Percentiles rank a stretch among this genome's conserved stretches.
Conservation (phyloP, 192 early-diverging fungal genomes). For the Geranomyces variabilis region DNA sequence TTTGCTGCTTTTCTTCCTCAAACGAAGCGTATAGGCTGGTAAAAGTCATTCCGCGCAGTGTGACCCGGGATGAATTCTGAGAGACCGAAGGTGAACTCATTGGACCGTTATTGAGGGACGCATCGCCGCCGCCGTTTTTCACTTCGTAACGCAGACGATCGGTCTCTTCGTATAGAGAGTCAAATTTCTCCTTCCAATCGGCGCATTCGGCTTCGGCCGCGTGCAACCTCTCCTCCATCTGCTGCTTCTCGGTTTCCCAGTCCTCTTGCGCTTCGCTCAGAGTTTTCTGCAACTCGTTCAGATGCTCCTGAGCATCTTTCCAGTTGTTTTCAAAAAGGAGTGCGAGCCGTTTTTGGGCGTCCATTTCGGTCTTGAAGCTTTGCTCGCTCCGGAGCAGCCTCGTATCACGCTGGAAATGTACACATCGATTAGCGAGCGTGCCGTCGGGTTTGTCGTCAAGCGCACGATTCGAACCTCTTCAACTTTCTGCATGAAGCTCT, state of each 20-base stretch:
- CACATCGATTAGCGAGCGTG: not conserved
- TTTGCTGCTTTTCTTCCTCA: conserved; percentile 29
- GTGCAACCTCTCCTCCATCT: conserved; percentile 53
- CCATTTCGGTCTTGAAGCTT: conserved; percentile 70
- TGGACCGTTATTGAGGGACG: not conserved
- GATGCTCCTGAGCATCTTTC: conserved; percentile 19
- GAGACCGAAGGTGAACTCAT: not conserved
- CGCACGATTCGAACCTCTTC: conserved; percentile 30
- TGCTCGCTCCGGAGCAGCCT: conserved; percentile 47
- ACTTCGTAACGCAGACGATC: conserved; percentile 11
- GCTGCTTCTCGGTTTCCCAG: conserved; percentile 54
- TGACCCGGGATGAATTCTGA: not conserved
- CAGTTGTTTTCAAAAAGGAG: conserved; percentile 50
- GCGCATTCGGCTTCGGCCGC: conserved; percentile 48
- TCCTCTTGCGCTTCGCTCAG: conserved; percentile 55
- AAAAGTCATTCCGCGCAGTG: conserved; percentile 22
- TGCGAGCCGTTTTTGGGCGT: conserved; percentile 63
- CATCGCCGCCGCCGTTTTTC: not conserved
- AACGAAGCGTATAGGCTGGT: conserved; percentile 26
- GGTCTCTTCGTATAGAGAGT: conserved; percentile 21
- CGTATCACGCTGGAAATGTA: conserved; percentile 17
- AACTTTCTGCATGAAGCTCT: conserved; percentile 43
- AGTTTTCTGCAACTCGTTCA: conserved; percentile 27
- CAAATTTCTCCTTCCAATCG: conserved; percentile 50
- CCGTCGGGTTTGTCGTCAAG: not conserved